A percentile compares a stretch with the other conserved stretches of the same genome.
Conservation (phyloP, 768 basidiomycete genomes). For the Kwoniella sp. region DNA sequence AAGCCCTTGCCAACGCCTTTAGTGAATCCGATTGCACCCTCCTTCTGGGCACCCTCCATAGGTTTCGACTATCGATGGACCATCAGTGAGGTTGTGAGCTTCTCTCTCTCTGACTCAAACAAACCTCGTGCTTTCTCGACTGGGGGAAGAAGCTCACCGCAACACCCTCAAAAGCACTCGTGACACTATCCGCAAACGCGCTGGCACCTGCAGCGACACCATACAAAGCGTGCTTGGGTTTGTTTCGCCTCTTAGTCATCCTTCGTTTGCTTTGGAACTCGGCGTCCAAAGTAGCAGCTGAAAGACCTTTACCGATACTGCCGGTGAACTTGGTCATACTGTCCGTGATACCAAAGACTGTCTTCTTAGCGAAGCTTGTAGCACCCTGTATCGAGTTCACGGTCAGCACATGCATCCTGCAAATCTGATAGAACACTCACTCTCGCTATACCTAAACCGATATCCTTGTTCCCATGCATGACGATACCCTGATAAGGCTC, state of each 20-base stretch:
- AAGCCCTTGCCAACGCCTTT: slow-evolving; percentile 86
- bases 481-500: slow-evolving; percentile 96
- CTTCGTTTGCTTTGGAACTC: slow-evolving; percentile 90
- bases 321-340: slow-evolving; percentile 98
- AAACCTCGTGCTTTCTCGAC: slow-evolving; percentile 15
- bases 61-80: slow-evolving; percentile 75
- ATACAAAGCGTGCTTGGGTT: slow-evolving; percentile 96
- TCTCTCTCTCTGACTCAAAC: not conserved
- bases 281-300: slow-evolving; percentile 92
- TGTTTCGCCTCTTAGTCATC: slow-evolving; percentile 86
- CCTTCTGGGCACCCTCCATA: slow-evolving; percentile 91
- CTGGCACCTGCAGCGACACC: slow-evolving; percentile 95
- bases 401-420: slow-evolving; percentile 25
- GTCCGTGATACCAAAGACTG: slow-evolving; percentile 92
- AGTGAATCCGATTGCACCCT: slow-evolving; percentile 94
- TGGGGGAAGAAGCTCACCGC: slow-evolving; percentile 62
- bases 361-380: slow-evolving; percentile 97
- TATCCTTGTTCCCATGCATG: slow-evolving; percentile 90
- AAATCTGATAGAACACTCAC: slow-evolving; percentile 57
- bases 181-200: slow-evolving; percentile 88
- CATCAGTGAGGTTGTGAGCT: not conserved
- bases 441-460: slow-evolving; percentile 93
- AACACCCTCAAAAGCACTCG: slow-evolving; percentile 94
- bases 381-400: slow-evolving; percentile 67
- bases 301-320: slow-evolving; percentile 94